Evolutionary conservation across 106 monocot genomes (phyloP), one percentile per base, ranked within the genome.

Genomic region (Xerophyta viscosa): DNA sequence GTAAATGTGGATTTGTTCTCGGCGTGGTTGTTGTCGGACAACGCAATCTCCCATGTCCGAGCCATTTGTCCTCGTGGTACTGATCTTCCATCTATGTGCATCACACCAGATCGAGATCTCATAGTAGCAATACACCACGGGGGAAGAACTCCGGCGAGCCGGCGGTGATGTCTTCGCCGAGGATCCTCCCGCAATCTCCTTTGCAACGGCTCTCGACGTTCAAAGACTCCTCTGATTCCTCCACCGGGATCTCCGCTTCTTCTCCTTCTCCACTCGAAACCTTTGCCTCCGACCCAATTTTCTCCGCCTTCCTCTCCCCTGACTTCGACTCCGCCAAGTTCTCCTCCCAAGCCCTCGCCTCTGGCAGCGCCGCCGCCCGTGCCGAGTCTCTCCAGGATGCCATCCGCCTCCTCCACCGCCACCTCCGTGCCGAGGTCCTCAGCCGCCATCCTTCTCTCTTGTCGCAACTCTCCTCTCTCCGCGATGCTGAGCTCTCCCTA

Each of bases 281-380:
- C 41, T 80, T 98, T 62, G 75, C 90, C 29, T 58, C 78, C 9
- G 90, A 96, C 57, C 96, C 90, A 11, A 48, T 83, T 37, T 79
- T 90, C 82, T 90, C 98, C 47, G 82, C 86, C 18, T 90, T 90
- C 71, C 79, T 90, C 46, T 89, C 98, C 36, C 74, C 85, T 2
- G 44, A 61, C 73, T 98, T 90, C 79, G 76, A 82, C 66, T 68
- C 82, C 29, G 61, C 86, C 43, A 56, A 41, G 44, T 98, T 90
- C 82, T 89, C 86, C 58, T 89, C 96, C 63, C 64, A 72, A 20
- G 82, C 89, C 3, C 77, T 98, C 55, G 74, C 72, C 63, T 79
- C 85, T 54, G 81, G 81, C 56, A 74, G 82, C 63, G 82, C 96
- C 22, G 79, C 79, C 48, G 64, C 85, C 44, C 81, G 81, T 54